Evolutionary conservation across 2,329 filamentous ascomycete genomes (phyloP).

Genomic region (Pleurostoma richardsiae): DNA sequence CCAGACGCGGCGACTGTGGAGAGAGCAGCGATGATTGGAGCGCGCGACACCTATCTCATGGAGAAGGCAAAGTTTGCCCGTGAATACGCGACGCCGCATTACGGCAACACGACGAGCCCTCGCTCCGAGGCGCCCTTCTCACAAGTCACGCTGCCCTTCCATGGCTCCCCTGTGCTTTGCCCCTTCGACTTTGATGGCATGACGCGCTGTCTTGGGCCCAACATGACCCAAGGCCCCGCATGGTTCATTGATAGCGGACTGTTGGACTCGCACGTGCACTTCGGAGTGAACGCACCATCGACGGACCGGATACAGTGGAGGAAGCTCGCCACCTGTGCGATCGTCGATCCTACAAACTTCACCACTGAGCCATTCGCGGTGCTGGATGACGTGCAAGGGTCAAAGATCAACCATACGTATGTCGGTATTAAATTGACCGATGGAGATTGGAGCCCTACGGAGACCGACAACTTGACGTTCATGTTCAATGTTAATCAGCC

Average conservation of each 20-base stretch:
- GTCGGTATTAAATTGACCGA: too few relatives aligned
- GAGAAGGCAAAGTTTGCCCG: too few relatives aligned
- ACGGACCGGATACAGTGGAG: not conserved
- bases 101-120: not conserved
- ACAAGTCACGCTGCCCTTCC: not conserved
- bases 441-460: not conserved
- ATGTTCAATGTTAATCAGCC: not conserved
- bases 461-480: not conserved
- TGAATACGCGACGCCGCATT: not conserved
- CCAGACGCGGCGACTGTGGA: not conserved
- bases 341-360: not conserved
- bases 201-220: not conserved
- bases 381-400: not conserved
- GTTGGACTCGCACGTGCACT: not conserved
- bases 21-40: not conserved
- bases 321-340: not conserved
- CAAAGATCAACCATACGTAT: not conserved
- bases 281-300: not conserved
- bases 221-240: not conserved
- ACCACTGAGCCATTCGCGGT: too few relatives aligned
- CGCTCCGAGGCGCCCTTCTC: not conserved
- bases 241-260: not conserved
- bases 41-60: not conserved
- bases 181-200: not conserved
- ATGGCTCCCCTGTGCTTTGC: not conserved